Conservation (phyloP, 1,284 basidiomycete species). For the Fomitopsis schrenkii region DNA sequence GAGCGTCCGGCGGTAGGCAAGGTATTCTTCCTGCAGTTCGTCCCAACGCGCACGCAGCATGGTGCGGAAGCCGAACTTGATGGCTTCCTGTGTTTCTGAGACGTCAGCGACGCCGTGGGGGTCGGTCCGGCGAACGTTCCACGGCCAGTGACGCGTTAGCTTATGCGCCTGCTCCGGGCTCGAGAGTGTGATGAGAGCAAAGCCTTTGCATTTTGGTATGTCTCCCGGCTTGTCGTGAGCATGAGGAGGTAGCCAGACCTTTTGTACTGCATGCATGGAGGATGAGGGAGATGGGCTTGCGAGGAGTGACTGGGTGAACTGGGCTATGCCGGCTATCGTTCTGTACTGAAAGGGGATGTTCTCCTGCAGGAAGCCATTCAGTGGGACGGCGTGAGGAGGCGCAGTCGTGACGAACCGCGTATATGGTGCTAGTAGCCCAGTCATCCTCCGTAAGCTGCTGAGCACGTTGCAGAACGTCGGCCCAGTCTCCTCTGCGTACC, state of each 20-base stretch:
- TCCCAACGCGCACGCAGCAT: slow-evolving; percentile 59
- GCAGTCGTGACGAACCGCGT: slow-evolving; percentile 46
- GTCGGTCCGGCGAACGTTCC: slow-evolving; percentile 33
- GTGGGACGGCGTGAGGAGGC: not conserved
- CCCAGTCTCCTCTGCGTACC: slow-evolving; percentile 49
- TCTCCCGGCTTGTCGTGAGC: slow-evolving; percentile 52
- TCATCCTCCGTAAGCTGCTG: slow-evolving; percentile 36
- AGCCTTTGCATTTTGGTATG: slow-evolving; percentile 61
- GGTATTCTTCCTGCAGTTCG: slow-evolving; percentile 57
- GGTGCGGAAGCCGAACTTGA: slow-evolving; percentile 53
- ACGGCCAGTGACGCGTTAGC: slow-evolving; percentile 55
- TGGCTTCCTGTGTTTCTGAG: slow-evolving; percentile 35
- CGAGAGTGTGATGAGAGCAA: slow-evolving; percentile 60
- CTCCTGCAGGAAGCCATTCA: slow-evolving; percentile 42
- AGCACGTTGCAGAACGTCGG: slow-evolving; percentile 21
- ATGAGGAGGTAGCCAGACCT: slow-evolving; percentile 53
- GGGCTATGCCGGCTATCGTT: slow-evolving; percentile 41
- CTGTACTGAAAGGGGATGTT: slow-evolving; percentile 56
- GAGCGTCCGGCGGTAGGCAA: slow-evolving; percentile 49
- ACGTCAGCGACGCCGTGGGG: not conserved
- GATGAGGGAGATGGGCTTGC: slow-evolving; percentile 6
- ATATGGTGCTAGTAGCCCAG: slow-evolving; percentile 63
- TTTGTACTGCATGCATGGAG: slow-evolving; percentile 36
- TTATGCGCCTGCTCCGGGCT: slow-evolving; percentile 33
- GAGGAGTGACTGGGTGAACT: slow-evolving; percentile 41